A percentile compares a stretch with the other conserved stretches of the same genome.
These are phyloP conservation scores for Elongisporangium prolatum DNA, from an alignment of 352 stramenopile genomes.

Conservation along the genomic window DNA sequence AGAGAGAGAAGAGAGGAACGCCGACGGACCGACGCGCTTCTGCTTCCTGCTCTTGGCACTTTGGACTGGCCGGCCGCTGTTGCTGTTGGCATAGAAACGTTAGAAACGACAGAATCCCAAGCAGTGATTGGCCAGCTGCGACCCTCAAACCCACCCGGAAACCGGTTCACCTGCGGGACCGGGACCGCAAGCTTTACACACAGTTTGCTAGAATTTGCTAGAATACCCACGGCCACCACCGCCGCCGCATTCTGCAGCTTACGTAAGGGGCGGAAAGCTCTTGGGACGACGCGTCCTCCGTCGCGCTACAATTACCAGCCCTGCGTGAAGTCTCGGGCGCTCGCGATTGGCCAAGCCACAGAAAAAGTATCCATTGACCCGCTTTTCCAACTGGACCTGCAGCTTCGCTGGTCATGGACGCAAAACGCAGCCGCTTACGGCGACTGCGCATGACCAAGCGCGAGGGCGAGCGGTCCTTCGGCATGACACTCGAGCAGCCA, in stretches of 20 bases:
- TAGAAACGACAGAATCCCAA: slow-evolving; percentile 10
- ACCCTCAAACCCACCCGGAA: background rate
- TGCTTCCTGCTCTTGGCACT: background rate
- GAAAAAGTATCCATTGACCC: background rate
- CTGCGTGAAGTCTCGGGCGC: background rate
- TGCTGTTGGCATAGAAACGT: slow-evolving; percentile 6
- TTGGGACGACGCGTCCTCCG: background rate
- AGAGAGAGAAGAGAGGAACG: background rate
- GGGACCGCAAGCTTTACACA: background rate
- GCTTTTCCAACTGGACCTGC: background rate
- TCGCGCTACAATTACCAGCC: background rate
- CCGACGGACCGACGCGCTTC: background rate
- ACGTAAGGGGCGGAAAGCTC: background rate
- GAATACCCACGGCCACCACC: background rate
- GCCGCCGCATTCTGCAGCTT: background rate
- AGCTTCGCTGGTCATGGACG: background rate
- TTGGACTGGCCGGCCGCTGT: background rate
- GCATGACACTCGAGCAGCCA: slow-evolving; percentile 58
- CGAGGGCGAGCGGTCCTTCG: slow-evolving; percentile 52
- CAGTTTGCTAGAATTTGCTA: background rate
- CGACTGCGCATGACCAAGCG: slow-evolving; percentile 38
- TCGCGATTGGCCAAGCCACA: background rate
- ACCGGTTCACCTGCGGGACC: background rate
- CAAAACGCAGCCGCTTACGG: slow-evolving; percentile 4
- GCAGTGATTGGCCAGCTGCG: background rate